phyloP scores from a whole-genome alignment of 2,329 filamentous ascomycete species.

The Elsinoe perseae region DNA sequence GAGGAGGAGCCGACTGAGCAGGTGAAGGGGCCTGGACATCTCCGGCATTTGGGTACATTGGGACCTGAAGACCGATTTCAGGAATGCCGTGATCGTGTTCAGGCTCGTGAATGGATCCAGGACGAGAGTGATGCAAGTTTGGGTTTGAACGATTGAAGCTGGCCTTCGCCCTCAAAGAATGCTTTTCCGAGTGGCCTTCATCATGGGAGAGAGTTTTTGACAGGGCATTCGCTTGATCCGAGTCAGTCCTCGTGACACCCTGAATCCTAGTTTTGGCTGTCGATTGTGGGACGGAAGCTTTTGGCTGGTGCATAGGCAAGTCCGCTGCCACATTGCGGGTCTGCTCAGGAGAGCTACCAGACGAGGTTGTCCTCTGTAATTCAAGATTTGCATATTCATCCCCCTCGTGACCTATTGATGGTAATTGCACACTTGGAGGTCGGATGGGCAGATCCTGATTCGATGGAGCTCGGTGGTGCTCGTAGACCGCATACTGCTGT shows the following conservation, averaged over 20 bases:
- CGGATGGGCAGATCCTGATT: conserved; percentile 46
- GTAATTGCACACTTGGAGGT: conserved; percentile 70
- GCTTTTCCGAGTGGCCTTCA: conserved; percentile 46
- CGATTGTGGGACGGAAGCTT: conserved; percentile 70
- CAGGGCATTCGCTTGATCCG: conserved; percentile 66
- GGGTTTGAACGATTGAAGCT: conserved; percentile 46
- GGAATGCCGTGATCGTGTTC: conserved; percentile 78
- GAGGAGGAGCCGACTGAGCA: conserved; percentile 45
- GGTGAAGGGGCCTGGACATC: conserved; percentile 95
- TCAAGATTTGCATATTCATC: conserved; percentile 68
- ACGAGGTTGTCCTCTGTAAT: conserved; percentile 33
- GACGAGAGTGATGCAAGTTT: conserved; percentile 40
- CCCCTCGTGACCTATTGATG: conserved; percentile 82
- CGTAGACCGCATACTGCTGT: conserved; percentile 19
- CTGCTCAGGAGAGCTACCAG: conserved; percentile 50
- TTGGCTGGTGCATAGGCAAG: conserved; percentile 80
- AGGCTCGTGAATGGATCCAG: conserved; percentile 51
- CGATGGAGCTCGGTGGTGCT: conserved; percentile 27
- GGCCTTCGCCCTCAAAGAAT: conserved; percentile 53
- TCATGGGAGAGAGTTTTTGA: conserved; percentile 62
- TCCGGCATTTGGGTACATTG: conserved; percentile 85
- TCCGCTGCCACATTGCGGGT: conserved; percentile 72
- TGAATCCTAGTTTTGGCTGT: conserved; percentile 79
- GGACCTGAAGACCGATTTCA: conserved; percentile 84
- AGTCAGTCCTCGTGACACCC: conserved; percentile 82